Evolutionary conservation across 1,284 basidiomycete genomes (phyloP).

Genomic region (Malassezia equina): DNA sequence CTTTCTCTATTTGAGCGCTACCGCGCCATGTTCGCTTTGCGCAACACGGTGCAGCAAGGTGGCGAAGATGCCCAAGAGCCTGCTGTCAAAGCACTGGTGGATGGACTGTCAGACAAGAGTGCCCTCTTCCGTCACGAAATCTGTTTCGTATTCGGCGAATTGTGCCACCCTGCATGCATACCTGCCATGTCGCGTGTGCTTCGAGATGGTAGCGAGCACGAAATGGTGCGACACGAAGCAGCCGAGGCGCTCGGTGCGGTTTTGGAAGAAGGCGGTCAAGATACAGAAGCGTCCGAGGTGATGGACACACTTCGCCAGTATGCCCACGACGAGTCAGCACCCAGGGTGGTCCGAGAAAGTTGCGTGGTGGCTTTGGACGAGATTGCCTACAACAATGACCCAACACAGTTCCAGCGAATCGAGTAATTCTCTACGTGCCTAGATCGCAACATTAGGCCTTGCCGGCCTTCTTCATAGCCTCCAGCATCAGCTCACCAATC

Average conservation of each 20-base stretch:
- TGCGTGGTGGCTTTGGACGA: slow-evolving; percentile 86
- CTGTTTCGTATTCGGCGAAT: slow-evolving; percentile 77
- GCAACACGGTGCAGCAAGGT: slow-evolving; percentile 49
- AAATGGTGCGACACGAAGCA: slow-evolving; percentile 98
- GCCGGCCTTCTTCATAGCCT: slow-evolving; percentile 42
- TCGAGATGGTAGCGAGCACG: slow-evolving; percentile 63
- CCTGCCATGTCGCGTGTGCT: slow-evolving; percentile 73
- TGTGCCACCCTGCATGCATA: slow-evolving; percentile 77
- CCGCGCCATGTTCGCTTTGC: slow-evolving; percentile 92
- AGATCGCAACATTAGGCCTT: slow-evolving; percentile 21
- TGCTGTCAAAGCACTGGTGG: slow-evolving; percentile 81
- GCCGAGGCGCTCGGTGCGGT: slow-evolving; percentile 96
- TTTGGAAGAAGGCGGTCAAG: slow-evolving; percentile 54
- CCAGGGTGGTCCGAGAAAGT: slow-evolving; percentile 83
- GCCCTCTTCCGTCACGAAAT: slow-evolving; percentile 36
- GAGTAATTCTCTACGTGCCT: slow-evolving; percentile 14
- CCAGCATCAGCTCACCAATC: slow-evolving; percentile 45
- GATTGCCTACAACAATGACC: slow-evolving; percentile 46
- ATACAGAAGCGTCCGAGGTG: slow-evolving; percentile 53
- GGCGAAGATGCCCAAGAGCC: slow-evolving; percentile 32
- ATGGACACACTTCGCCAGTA: slow-evolving; percentile 76
- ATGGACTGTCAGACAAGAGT: slow-evolving; percentile 59
- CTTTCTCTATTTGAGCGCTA: slow-evolving; percentile 84
- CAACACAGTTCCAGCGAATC: slow-evolving; percentile 44
- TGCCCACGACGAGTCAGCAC: slow-evolving; percentile 66